Conservation (phyloP, 306 rosid genomes). For the Cicer yamashitae region DNA sequence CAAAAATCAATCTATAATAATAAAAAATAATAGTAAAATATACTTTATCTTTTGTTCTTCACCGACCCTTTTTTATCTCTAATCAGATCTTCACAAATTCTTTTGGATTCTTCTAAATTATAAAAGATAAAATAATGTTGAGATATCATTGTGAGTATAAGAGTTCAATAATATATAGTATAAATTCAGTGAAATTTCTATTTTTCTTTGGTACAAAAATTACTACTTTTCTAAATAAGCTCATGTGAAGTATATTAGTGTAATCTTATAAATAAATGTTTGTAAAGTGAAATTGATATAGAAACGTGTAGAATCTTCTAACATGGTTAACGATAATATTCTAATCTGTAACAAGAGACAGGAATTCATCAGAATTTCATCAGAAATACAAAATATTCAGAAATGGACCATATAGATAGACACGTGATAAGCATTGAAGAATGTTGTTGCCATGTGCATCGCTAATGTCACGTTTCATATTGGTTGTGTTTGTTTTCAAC, state of each 20-base stretch:
- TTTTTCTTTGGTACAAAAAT: too few species aligned
- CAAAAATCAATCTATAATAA: too few species aligned
- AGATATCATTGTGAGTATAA: neutral
- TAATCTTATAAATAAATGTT: neutral
- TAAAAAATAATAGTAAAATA: neutral
- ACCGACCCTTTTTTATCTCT: neutral
- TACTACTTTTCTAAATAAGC: neutral
- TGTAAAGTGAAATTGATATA: neutral
- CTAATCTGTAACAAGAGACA: neutral
- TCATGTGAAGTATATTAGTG: neutral
- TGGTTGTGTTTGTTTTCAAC: conserved; percentile 21
- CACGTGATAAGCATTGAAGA: conserved; percentile 52
- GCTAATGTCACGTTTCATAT: conserved; percentile 33
- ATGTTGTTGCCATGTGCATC: conserved; percentile 45
- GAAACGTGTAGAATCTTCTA: conserved; percentile 10
- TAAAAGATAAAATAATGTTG: too few species aligned
- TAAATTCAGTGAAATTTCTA: neutral
- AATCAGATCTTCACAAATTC: neutral
- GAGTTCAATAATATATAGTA: neutral
- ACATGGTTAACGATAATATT: neutral
- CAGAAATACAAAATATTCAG: conserved; percentile 25
- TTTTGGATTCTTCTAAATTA: neutral
- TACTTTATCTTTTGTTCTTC: neutral
- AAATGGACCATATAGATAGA: conserved; percentile 19
- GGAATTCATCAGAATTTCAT: neutral